Percentiles rank a stretch among this genome's conserved stretches.
Conservation (phyloP, 441 rosid species). For the Metrosideros polymorpha region DNA sequence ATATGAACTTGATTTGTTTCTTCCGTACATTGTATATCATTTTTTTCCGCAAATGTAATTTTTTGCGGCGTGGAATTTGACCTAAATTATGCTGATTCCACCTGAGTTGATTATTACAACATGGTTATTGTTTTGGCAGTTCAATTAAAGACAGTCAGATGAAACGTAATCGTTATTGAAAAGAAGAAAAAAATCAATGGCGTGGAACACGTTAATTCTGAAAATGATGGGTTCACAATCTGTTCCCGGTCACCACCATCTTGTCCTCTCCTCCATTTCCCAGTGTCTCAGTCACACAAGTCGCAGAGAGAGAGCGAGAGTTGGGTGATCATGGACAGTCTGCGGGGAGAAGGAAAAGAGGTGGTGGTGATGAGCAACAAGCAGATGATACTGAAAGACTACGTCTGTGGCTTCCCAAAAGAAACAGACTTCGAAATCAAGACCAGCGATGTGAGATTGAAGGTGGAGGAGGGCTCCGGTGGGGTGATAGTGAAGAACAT, state of each 20-base stretch:
- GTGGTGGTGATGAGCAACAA: background rate
- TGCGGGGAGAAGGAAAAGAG: background rate
- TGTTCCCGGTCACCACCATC: background rate
- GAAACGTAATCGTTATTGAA: background rate
- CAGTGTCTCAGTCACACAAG: background rate
- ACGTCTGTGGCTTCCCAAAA: background rate
- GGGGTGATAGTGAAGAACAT: background rate
- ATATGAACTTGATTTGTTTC: no score
- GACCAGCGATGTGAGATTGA: background rate
- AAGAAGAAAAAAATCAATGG: background rate
- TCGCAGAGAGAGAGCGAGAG: background rate
- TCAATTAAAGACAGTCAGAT: background rate
- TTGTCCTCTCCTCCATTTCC: background rate
- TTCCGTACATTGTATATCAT: no score
- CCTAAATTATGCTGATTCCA: background rate
- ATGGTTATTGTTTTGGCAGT: background rate
- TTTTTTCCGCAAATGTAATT: no score
- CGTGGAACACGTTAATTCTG: background rate
- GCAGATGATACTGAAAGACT: background rate
- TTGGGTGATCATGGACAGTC: background rate
- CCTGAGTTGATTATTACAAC: background rate
- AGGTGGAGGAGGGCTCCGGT: background rate
- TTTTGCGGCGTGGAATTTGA: background rate
- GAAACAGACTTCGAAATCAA: background rate
- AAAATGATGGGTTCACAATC: background rate